Conservation (phyloP, 306 rosid species). For the Prunus fruticosa region DNA sequence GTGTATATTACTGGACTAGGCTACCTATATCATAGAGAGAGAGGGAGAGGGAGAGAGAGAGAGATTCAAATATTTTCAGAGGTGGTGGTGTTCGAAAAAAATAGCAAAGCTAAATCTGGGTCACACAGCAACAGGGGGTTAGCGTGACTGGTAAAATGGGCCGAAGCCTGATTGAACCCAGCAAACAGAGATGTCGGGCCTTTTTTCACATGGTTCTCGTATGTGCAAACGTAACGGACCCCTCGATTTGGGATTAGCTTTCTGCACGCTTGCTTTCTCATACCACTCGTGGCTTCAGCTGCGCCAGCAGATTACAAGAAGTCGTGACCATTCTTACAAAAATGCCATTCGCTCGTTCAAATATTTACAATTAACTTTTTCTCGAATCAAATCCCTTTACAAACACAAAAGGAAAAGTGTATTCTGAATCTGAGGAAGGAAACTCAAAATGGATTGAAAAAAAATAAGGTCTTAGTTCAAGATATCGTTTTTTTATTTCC, state of each 20-base stretch:
- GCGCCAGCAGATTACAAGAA: not conserved
- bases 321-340: not conserved
- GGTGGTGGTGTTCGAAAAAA: too few relatives aligned
- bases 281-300: not conserved
- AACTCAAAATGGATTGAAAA: too few relatives aligned
- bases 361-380: not conserved
- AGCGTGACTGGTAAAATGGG: not conserved
- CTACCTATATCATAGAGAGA: not conserved
- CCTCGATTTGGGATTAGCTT: not conserved
- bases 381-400: not conserved
- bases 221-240: not conserved
- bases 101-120: not conserved
- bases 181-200: not conserved
- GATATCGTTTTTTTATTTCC: too few relatives aligned
- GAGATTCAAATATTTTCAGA: too few relatives aligned
- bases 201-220: not conserved
- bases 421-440: too few relatives aligned
- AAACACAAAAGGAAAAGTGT: too few relatives aligned
- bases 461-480: too few relatives aligned
- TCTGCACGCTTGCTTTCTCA: not conserved
- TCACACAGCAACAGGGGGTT: not conserved
- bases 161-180: not conserved
- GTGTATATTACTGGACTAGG: not conserved
- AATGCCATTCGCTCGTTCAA: not conserved
- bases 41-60: too few relatives aligned